Percentiles rank a stretch among this genome's conserved stretches.
Evolutionary conservation across 352 stramenopile species (phyloP).

Genomic region (Pythium sp.): DNA sequence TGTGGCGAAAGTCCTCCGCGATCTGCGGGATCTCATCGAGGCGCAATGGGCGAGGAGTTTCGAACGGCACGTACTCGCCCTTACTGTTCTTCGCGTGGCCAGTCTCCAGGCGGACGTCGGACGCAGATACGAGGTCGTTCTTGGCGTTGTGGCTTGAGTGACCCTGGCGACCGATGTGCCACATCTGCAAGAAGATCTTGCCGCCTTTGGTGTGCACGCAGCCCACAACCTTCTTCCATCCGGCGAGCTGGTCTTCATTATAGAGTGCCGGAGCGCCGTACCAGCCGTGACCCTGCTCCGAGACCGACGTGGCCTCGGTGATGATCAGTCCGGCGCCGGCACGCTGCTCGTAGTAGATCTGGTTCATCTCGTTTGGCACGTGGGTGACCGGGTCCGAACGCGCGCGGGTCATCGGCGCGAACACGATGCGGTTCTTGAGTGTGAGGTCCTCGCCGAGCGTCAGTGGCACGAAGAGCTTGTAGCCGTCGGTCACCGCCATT

Average conservation of each 20-base stretch:
- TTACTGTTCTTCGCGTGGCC: too few relatives aligned
- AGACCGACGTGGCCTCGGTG: not conserved
- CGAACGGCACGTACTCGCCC: too few relatives aligned
- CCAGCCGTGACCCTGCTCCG: not conserved
- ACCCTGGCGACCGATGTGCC: not conserved
- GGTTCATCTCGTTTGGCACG: not conserved
- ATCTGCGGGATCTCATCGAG: conserved; percentile 34
- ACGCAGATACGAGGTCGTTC: not conserved
- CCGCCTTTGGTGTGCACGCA: not conserved
- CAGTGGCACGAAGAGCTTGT: not conserved
- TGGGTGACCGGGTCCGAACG: not conserved
- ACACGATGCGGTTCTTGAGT: not conserved
- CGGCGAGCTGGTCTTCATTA: not conserved
- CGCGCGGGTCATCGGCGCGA: too few relatives aligned
- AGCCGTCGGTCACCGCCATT: too few relatives aligned
- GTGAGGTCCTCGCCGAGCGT: not conserved
- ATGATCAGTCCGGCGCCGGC: not conserved
- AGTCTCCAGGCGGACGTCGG: too few relatives aligned
- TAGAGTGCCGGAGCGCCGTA: not conserved
- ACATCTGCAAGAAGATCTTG: not conserved
- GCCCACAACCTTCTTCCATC: not conserved
- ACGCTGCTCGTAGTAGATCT: conserved; percentile 4
- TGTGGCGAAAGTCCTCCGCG: conserved; percentile 62
- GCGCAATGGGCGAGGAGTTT: too few relatives aligned
- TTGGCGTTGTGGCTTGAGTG: not conserved